Conservation (phyloP, 495 filamentous ascomycete genomes). For the Schizothecium vesticola region DNA sequence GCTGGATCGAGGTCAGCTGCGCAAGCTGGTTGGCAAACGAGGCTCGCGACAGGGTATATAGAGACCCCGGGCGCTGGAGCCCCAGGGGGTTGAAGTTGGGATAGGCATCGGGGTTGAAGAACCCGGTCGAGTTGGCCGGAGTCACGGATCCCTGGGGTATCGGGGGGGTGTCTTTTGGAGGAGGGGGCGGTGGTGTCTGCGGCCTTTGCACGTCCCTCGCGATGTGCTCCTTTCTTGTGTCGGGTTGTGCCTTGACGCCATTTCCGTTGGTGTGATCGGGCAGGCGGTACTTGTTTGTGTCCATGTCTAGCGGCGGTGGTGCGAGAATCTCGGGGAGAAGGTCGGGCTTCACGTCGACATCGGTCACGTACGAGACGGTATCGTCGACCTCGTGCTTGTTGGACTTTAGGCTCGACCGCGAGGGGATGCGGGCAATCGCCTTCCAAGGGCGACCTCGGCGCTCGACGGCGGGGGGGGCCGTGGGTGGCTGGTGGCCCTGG, state of each 20-base stretch:
- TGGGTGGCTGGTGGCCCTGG: conserved; percentile 53
- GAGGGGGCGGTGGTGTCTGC: conserved; percentile 33
- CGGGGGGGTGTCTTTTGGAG: conserved; percentile 47
- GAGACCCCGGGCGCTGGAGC: conserved; percentile 63
- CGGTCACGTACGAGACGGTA: conserved; percentile 5
- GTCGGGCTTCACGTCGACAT: conserved; percentile 19
- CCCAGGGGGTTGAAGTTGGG: conserved; percentile 50
- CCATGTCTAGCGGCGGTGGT: conserved; percentile 45
- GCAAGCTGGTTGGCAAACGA: conserved; percentile 89
- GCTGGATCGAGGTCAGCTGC: conserved; percentile 74
- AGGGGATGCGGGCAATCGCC: conserved; percentile 42
- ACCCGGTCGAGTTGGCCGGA: conserved; percentile 16
- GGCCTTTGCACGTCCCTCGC: conserved; percentile 40
- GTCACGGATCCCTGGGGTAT: conserved; percentile 15
- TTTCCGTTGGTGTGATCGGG: conserved; percentile 57
- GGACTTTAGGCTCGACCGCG: conserved; percentile 30
- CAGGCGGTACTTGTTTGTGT: conserved; percentile 60
- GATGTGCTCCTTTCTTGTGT: conserved; percentile 48
- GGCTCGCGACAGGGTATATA: conserved; percentile 81
- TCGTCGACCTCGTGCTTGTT: conserved; percentile 17
- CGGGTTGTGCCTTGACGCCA: conserved; percentile 53
- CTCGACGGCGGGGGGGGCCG: conserved; percentile 47
- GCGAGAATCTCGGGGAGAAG: conserved; percentile 42
- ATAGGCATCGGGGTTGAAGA: conserved; percentile 38
- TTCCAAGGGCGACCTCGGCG: conserved; percentile 61